Evolutionary conservation across 306 rosid species (phyloP).

Genomic region (Mucuna pruriens): DNA sequence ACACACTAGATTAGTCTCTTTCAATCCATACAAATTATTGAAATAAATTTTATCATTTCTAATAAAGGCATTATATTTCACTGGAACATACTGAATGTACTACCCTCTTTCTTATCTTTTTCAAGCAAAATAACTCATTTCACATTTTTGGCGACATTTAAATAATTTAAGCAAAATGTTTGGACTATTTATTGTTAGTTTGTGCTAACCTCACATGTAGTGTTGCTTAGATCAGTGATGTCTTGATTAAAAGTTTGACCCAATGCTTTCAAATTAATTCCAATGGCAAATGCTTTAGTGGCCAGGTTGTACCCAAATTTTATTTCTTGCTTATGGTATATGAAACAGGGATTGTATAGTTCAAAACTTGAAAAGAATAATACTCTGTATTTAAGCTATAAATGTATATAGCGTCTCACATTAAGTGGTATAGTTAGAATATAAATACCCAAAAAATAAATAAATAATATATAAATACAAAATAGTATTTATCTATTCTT

Average conservation of each 20-base stretch:
- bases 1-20: neutral
- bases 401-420: neutral
- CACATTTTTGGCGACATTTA: neutral
- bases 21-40: neutral
- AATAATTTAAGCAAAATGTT: neutral
- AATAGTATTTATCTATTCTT: neutral
- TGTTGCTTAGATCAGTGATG: slow-evolving; percentile 22
- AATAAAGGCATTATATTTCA: neutral
- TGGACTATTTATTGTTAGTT: neutral
- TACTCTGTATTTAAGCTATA: neutral
- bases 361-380: neutral
- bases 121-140: neutral
- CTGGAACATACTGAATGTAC: neutral
- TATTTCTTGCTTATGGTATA: neutral
- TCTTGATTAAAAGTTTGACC: slow-evolving; percentile 20
- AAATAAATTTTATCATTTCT: neutral
- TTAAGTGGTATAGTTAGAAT: neutral
- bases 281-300: neutral
- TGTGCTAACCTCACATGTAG: slow-evolving; percentile 28
- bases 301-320: neutral
- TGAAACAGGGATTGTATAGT: neutral
- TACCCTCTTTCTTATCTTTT: neutral
- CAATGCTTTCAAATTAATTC: neutral
- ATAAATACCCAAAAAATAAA: neutral
- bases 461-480: neutral